Evolutionary conservation across 2,329 filamentous ascomycete species (phyloP).

Genomic region (Colletotrichum somersetense): DNA sequence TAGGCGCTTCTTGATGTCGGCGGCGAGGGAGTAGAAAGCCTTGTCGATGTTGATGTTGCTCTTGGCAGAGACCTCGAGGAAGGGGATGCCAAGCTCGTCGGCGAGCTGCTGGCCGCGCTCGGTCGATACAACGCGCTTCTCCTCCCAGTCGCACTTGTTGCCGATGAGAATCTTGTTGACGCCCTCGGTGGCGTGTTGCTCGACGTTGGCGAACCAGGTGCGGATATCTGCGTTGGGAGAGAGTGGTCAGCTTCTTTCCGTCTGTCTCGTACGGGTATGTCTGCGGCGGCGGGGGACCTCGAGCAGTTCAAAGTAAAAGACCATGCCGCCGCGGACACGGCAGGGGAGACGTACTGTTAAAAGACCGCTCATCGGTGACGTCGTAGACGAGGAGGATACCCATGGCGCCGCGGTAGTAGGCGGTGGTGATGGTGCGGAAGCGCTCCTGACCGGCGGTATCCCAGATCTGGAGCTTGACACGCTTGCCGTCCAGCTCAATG

Average conservation of each 20-base stretch:
- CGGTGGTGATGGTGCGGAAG: slow-evolving; percentile 98
- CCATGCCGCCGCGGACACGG: neutral
- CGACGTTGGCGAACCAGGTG: slow-evolving; percentile 99
- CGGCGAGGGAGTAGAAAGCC: slow-evolving; percentile 94
- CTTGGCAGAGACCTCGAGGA: slow-evolving; percentile 98
- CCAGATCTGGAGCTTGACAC: slow-evolving; percentile 99
- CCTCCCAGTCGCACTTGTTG: slow-evolving; percentile 99
- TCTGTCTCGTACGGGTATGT: slow-evolving; percentile 1
- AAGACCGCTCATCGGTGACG: slow-evolving; percentile 95
- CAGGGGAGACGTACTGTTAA: slow-evolving; percentile 79
- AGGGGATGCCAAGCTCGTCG: slow-evolving; percentile 95
- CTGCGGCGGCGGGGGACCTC: neutral
- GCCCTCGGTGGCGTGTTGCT: slow-evolving; percentile 97
- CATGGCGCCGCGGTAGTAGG: slow-evolving; percentile 99
- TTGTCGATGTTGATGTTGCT: slow-evolving; percentile 99
- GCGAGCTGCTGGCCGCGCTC: slow-evolving; percentile 94
- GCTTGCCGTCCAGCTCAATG: slow-evolving; percentile 98
- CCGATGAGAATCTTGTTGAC: slow-evolving; percentile 99
- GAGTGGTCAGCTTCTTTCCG: slow-evolving; percentile 44
- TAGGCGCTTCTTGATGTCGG: slow-evolving; percentile 98
- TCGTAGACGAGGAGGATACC: slow-evolving; percentile 98
- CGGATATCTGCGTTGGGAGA: slow-evolving; percentile 80
- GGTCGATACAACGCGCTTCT: slow-evolving; percentile 94
- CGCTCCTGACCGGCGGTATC: slow-evolving; percentile 98
- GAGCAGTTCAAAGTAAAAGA: neutral